These are phyloP conservation scores for Colletotrichum sp. DNA, from an alignment of 2,329 filamentous ascomycete genomes.

Conservation along the genomic window DNA sequence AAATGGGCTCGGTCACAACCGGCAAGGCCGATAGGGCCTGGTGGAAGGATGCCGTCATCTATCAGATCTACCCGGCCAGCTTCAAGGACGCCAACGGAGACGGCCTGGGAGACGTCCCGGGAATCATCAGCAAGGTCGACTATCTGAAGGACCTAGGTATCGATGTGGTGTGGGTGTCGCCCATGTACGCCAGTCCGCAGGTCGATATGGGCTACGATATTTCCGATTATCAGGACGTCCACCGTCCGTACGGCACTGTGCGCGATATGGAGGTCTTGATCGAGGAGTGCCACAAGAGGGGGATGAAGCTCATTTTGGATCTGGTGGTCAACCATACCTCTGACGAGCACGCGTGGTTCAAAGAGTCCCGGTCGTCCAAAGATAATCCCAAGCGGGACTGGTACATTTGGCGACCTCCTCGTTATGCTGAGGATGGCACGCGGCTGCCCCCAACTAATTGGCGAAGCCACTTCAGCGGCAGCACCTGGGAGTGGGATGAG, in stretches of 20 bases:
- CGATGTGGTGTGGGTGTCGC: constrained; percentile 71
- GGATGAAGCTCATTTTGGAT: constrained; percentile 76
- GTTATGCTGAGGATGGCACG: constrained; percentile 59
- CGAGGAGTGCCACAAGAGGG: constrained; percentile 61
- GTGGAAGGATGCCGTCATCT: constrained; percentile 64
- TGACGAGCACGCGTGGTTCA: constrained; percentile 75
- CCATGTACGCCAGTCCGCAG: constrained; percentile 69
- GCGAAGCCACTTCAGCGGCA: constrained; percentile 65
- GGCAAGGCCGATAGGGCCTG: constrained; percentile 33
- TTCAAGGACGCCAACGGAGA: constrained; percentile 63
- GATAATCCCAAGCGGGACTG: constrained; percentile 71
- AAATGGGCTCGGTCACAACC: constrained; percentile 14
- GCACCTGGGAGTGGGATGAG: constrained; percentile 75
- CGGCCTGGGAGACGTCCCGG: constrained; percentile 66
- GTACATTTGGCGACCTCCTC: constrained; percentile 66
- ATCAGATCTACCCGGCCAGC: constrained; percentile 65
- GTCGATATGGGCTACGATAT: constrained; percentile 76
- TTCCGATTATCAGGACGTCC: constrained; percentile 69
- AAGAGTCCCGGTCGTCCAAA: constrained; percentile 65
- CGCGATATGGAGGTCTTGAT: constrained; percentile 69
- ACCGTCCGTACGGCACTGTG: constrained; percentile 70
- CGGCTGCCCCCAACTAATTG: constrained; percentile 79
- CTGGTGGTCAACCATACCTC: constrained; percentile 82
- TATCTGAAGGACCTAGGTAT: constrained; percentile 67
- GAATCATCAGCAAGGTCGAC: constrained; percentile 66